phyloP scores from a whole-genome alignment of 2,329 filamentous ascomycete species.

The Tricladium varicosporioides region DNA sequence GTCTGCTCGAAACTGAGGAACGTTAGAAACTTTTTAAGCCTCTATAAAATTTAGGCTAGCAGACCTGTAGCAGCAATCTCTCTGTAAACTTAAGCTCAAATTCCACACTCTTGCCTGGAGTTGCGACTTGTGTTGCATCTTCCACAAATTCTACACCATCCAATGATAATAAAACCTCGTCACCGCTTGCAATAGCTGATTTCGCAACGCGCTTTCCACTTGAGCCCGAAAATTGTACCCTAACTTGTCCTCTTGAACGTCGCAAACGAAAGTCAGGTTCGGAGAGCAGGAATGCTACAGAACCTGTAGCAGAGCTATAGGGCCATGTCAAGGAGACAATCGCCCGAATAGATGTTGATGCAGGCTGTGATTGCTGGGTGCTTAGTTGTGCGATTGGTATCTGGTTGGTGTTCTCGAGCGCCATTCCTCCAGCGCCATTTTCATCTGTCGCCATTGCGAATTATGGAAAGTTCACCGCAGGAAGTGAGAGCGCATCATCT shows the following conservation, averaged over 20 bases:
- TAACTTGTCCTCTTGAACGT: conserved; percentile 73
- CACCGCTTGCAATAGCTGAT: conserved; percentile 72
- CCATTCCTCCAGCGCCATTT: not conserved
- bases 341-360: conserved; percentile 56
- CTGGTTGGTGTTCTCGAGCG: conserved; percentile 30
- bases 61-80: conserved; percentile 48
- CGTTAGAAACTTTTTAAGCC: conserved; percentile 17
- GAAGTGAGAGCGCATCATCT: no score
- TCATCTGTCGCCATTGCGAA: not conserved
- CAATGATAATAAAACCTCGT: conserved; percentile 68
- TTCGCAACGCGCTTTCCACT: conserved; percentile 68
- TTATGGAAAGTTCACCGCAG: no score
- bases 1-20: conserved; percentile 44
- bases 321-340: conserved; percentile 88
- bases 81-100: conserved; percentile 58
- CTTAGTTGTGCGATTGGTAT: conserved; percentile 56
- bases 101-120: conserved; percentile 51
- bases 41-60: conserved; percentile 3
- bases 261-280: conserved; percentile 83
- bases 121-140: conserved; percentile 38
- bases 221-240: conserved; percentile 69
- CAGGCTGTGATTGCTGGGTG: conserved; percentile 44
- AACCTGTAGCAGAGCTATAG: conserved; percentile 73
- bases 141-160: conserved; percentile 62
- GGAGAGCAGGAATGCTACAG: conserved; percentile 75